These are phyloP conservation scores for Xylaria curta DNA, from an alignment of 495 filamentous ascomycete genomes.

Conservation along the genomic window DNA sequence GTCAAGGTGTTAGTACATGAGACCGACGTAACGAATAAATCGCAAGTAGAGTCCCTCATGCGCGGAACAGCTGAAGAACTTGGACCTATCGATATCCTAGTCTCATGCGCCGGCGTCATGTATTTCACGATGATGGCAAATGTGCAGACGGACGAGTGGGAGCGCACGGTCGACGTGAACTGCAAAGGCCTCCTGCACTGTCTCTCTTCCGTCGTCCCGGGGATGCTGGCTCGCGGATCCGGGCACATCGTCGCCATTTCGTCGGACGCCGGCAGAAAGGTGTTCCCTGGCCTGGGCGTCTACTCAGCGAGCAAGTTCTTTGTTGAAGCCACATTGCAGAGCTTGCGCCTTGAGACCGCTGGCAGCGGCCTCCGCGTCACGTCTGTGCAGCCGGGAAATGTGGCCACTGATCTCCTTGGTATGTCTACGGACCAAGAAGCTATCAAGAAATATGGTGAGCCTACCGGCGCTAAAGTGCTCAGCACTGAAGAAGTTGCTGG, in stretches of 20 bases:
- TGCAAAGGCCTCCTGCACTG: conserved; percentile 74
- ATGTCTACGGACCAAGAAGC: conserved; percentile 73
- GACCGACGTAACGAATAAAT: conserved; percentile 67
- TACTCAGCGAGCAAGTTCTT: conserved; percentile 78
- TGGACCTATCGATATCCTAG: conserved; percentile 69
- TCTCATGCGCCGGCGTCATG: conserved; percentile 76
- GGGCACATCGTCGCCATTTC: conserved; percentile 72
- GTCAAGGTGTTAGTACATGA: conserved; percentile 63
- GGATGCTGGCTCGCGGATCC: conserved; percentile 64
- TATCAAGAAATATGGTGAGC: conserved; percentile 72
- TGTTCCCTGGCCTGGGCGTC: conserved; percentile 75
- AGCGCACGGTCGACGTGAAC: conserved; percentile 73
- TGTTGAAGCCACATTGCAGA: conserved; percentile 72
- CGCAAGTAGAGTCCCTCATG: conserved; percentile 63
- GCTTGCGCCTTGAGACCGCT: conserved; percentile 69
- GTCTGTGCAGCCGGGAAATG: conserved; percentile 71
- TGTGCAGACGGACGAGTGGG: conserved; percentile 67
- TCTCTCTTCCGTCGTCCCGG: conserved; percentile 62
- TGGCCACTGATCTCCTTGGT: conserved; percentile 64
- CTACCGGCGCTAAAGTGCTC: conserved; percentile 68
- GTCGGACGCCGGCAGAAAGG: conserved; percentile 72
- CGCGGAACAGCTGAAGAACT: conserved; percentile 58
- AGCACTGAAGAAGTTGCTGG: conserved; percentile 67
- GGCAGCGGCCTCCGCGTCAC: conserved; percentile 69
- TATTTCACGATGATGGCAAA: conserved; percentile 80